Conservation (phyloP, 1,139 yeast genomes). For the Diutina neorugosa region DNA sequence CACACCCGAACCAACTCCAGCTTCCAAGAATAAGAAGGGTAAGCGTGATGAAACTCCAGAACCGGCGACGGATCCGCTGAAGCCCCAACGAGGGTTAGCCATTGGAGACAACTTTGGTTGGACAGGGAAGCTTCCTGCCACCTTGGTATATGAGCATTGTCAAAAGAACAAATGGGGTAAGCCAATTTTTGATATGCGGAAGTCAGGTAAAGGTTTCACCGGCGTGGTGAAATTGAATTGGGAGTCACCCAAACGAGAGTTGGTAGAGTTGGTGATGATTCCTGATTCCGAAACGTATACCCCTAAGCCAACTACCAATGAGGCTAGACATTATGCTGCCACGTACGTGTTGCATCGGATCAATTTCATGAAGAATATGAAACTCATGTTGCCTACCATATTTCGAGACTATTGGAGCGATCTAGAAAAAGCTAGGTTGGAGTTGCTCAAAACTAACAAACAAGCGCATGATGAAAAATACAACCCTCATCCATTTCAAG, state of each 20-base stretch:
- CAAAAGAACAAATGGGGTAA: slow-evolving; percentile 87
- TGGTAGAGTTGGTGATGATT: slow-evolving; percentile 43
- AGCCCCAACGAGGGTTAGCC: slow-evolving; percentile 31
- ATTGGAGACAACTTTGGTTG: slow-evolving; percentile 48
- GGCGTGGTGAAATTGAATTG: slow-evolving; percentile 54
- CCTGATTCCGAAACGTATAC: slow-evolving; percentile 42
- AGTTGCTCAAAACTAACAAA: slow-evolving; percentile 31
- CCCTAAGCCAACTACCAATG: slow-evolving; percentile 73
- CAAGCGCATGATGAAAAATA: slow-evolving; percentile 39
- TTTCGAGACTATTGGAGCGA: slow-evolving; percentile 72
- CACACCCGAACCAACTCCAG: not conserved
- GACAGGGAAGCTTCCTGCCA: slow-evolving; percentile 92
- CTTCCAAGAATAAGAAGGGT: not conserved
- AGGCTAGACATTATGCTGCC: slow-evolving; percentile 85
- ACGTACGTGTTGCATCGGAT: slow-evolving; percentile 76
- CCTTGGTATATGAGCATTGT: slow-evolving; percentile 75
- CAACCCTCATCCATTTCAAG: slow-evolving; percentile 61
- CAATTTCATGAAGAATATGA: slow-evolving; percentile 69
- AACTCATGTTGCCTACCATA: slow-evolving; percentile 75
- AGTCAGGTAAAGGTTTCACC: slow-evolving; percentile 39
- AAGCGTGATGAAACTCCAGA: not conserved
- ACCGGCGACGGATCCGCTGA: slow-evolving; percentile 5
- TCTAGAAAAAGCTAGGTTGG: slow-evolving; percentile 47
- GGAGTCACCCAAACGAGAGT: slow-evolving; percentile 69
- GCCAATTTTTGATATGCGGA: slow-evolving; percentile 62